A percentile compares a stretch with the other conserved stretches of the same genome.
Evolutionary conservation across 1,284 basidiomycete species (phyloP).

Genomic region (Sporisorium graminicola): DNA sequence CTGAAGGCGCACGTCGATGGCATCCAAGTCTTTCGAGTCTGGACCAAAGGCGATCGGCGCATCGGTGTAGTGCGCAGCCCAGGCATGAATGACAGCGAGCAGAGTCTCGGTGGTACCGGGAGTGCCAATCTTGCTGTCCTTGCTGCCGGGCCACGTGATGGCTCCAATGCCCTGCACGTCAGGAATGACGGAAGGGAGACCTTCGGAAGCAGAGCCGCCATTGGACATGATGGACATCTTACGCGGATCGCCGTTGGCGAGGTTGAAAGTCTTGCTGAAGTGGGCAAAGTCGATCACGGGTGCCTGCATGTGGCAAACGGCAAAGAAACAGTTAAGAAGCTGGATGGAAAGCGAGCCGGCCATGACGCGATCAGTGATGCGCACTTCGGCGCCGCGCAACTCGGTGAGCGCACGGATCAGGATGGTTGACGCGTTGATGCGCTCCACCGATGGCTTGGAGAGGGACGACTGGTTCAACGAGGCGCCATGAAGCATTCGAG

Average conservation of each 20-base stretch:
- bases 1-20: slow-evolving; percentile 19
- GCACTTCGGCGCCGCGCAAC: slow-evolving; percentile 44
- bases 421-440: slow-evolving; percentile 46
- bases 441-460: slow-evolving; percentile 11
- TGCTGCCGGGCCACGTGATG: slow-evolving; percentile 43
- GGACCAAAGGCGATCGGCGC: slow-evolving; percentile 60
- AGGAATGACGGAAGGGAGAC: slow-evolving; percentile 40
- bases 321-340: slow-evolving; percentile 64
- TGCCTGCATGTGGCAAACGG: slow-evolving; percentile 60
- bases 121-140: slow-evolving; percentile 55
- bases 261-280: slow-evolving; percentile 62
- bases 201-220: slow-evolving; percentile 49
- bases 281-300: slow-evolving; percentile 62
- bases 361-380: slow-evolving; percentile 55
- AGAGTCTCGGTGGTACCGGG: slow-evolving; percentile 60
- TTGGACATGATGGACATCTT: slow-evolving; percentile 66
- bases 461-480: slow-evolving; percentile 12
- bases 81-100: slow-evolving; percentile 61
- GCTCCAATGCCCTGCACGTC: slow-evolving; percentile 21
- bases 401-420: slow-evolving; percentile 47
- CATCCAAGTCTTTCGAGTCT: slow-evolving; percentile 39
- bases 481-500: slow-evolving; percentile 62
- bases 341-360: slow-evolving; percentile 56
- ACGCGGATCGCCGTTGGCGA: slow-evolving; percentile 57
- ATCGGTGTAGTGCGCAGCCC: slow-evolving; percentile 63